Evolutionary conservation across 2,329 filamentous ascomycete genomes (phyloP), one percentile per base, ranked within the genome.

Genomic region (Fusarium pininemorale): DNA sequence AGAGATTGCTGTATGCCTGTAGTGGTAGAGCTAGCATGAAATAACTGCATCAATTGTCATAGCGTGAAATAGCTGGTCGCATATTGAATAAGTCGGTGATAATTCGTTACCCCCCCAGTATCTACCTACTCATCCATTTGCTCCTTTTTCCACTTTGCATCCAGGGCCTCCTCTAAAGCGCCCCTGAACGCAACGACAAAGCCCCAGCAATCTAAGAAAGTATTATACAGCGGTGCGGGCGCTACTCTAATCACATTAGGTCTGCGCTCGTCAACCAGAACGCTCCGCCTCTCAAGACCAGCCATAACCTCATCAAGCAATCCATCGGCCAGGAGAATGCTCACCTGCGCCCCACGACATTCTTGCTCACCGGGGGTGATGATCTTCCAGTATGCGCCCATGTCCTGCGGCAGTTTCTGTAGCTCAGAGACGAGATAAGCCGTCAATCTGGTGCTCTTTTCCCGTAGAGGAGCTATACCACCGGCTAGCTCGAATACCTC

Each of bases 211-310:
- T 97, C 94, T 47, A 84, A 83, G 80, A 92, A 96, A 1, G 87
- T 91, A 79, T 96, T 96, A 81, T 96, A 97, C 79, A 97, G 80
- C 13, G 94, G 93, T 47, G 92, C 91, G 7, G 94, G 94, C 9
- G 94, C 93, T 10, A 96, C 90, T 14, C 94, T 85, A 53, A 97
- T 90, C 18, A 96, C 94, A 81, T 95, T 90, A 5, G 94, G 94
- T 80, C 92, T 92, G 70, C 94, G 86, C 84, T 95, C 92, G 79
- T 97, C 94, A n/a, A 93, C 89, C 3, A 96, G 87, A 6, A 96
- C 90, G 3, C 91, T 91, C 9, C 88, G 86, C 28, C 87, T 85
- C 74, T 93, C 89, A 41, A 97, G 81, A 63, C 85, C 85, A 62
- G 85, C 83, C 79, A 91, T 88, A 11, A 96, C 89, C 13, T 79